Conservation (phyloP, 805 yeast genomes). For the Teunomyces stri region DNA sequence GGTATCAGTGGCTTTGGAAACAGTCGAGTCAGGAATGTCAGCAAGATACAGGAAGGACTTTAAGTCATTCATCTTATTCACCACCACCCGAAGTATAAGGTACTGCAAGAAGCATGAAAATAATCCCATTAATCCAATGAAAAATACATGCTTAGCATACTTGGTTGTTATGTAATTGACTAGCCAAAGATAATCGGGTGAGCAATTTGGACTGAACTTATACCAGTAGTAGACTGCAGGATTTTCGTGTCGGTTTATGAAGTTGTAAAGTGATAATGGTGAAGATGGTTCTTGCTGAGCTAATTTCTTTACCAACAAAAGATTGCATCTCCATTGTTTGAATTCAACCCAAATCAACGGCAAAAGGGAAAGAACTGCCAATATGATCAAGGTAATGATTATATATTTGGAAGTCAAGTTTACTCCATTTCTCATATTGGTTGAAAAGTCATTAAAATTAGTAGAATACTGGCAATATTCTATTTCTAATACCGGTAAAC, state of each 20-base stretch:
- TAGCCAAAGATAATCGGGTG: constrained; percentile 6
- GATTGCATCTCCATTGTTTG: constrained; percentile 44
- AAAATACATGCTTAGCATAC: constrained; percentile 48
- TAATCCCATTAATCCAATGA: constrained; percentile 58
- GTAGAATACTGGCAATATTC: constrained; percentile 38
- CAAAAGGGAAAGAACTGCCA: constrained; percentile 40
- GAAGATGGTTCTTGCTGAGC: constrained; percentile 3
- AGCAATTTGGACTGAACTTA: not conserved
- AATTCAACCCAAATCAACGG: constrained; percentile 47
- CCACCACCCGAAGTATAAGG: constrained; percentile 36
- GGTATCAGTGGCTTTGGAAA: not conserved
- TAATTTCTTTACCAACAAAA: constrained; percentile 19
- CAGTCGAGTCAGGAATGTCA: not conserved
- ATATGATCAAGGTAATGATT: constrained; percentile 26
- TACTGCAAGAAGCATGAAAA: constrained; percentile 54
- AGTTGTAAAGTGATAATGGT: constrained; percentile 2
- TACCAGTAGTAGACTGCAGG: constrained; percentile 5
- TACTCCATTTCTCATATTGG: constrained; percentile 26
- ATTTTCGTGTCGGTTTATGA: constrained; percentile 7
- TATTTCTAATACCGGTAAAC: constrained; percentile 8
- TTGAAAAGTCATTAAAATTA: constrained; percentile 39
- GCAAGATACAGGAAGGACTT: not conserved
- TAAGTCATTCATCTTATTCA: not conserved
- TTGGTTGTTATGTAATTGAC: constrained; percentile 47
- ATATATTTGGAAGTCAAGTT: constrained; percentile 36